Percentiles rank a stretch among this genome's conserved stretches.
Evolutionary conservation across 305 asterid species (phyloP).

Genomic region (Caryopteris hybrid): DNA sequence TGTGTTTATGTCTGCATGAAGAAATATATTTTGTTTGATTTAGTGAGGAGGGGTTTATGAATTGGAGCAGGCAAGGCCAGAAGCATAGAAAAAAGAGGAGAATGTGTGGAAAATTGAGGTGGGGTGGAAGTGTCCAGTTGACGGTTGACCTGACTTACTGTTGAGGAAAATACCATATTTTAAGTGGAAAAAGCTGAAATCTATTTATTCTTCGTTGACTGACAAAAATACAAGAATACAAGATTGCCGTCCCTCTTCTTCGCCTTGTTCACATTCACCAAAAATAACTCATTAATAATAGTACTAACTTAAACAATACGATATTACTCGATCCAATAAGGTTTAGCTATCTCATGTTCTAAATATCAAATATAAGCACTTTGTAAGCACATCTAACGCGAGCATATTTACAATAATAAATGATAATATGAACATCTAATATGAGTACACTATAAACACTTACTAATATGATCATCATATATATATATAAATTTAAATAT

Average conservation of each 20-base stretch:
- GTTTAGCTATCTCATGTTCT: too few species aligned
- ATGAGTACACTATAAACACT: too few species aligned
- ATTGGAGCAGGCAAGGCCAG: conserved; percentile 8
- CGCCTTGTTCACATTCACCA: neutral
- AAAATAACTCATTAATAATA: neutral
- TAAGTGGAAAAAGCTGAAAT: neutral
- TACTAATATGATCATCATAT: too few species aligned
- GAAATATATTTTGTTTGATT: neutral
- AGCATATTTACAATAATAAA: too few species aligned
- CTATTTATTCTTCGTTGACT: too few species aligned
- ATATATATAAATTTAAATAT: too few species aligned
- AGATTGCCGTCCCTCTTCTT: neutral
- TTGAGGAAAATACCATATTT: neutral
- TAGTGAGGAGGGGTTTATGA: neutral
- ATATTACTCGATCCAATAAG: too few species aligned
- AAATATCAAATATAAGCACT: too few species aligned
- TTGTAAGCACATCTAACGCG: too few species aligned
- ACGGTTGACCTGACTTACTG: conserved; percentile 57
- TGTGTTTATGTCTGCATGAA: neutral
- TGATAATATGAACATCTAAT: too few species aligned
- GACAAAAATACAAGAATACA: too few species aligned
- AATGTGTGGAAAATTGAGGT: conserved; percentile 15
- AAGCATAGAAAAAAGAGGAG: neutral
- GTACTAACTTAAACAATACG: too few species aligned
- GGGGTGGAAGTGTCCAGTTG: conserved; percentile 18